Base-by-base conservation (phyloP, 441 rosid genomes). In the Gossypium davidsonii region DNA sequence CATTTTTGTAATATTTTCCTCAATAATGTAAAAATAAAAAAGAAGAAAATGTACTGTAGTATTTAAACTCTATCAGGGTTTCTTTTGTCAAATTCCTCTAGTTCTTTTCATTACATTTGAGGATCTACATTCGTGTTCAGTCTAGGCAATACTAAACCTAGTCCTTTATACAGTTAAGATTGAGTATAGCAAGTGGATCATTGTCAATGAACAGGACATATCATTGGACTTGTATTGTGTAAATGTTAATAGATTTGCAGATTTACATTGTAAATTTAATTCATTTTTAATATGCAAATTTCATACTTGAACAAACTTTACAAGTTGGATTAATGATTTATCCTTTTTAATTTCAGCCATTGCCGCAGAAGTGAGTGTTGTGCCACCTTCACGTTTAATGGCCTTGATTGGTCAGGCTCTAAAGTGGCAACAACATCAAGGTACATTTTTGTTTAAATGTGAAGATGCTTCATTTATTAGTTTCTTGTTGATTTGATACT, bases 371-470 rank as follows among this genome's bases (percentile, higher is more conserved):
- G 99, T 96, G 77, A 91, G 85, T 72, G 97, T 94, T 57, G 99
- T 96, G 71, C 98, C 98, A 37, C 98, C 99, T 77, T 96, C 99
- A 69, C 85, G 99, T 58, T 82, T 96, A 84, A 96, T 92, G 99
- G 98, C 98, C 74, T 82, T 96, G 79, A 86, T 92, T 75, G 98
- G 98, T 42, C 99, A 96, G 85, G 97, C 98, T 75, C 81, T 96
- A 73, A 96, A 96, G 82, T 94, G 99, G 99, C 98, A 96, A 83
- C 99, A 94, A 77, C 98, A 94, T 80, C 99, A 94, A 90, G 99
- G 99, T 96, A 77, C 67, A 15, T 44, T 44, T 64, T 2, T 9
- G 17, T 57, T 39, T 51, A 49, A 11, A 23, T 48, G 21, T 25
- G 20, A 64, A 64, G 20, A 48, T 31, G 23, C 21, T 31, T 61